Evolutionary conservation across 2,329 filamentous ascomycete genomes (phyloP), one percentile per base, ranked within the genome.

Genomic region (Elsinoe necatrix): DNA sequence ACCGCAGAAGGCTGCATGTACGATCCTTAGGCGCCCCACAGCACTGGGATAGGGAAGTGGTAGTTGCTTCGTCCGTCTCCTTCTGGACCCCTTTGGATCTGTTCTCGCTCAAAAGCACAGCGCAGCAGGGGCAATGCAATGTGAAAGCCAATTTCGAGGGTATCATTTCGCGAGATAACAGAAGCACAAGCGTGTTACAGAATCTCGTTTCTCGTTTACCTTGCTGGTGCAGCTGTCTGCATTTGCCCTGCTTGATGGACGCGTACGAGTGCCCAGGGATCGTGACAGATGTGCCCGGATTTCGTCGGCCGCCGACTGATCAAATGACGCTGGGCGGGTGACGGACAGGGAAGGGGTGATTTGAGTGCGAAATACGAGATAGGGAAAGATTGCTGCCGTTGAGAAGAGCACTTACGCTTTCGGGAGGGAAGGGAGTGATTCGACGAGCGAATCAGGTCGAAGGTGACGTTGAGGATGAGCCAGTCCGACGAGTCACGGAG

Each of bases 401-500:
- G 48, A 11, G 31, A n/a, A 21, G 20, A 23, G 48, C 25, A 14
- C 29, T 52, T 52, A 52, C 48, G 48, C 29, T 52, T 52, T 39
- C 31, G 34, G 48, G 48, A 39, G 20, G 31, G 31, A 23, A 4
- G 34, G 48, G 31, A 39, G 45, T 8, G 16, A 1, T n/a, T n/a
- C 6, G n/a, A 20, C 48, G 48, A 52, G 48, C 48, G 48, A 52
- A 52, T 52, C 48, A 52, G 31, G 48, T 12, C 16, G 31, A 52
- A 7, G 16, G 48, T 52, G 48, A 52, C 48, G 48, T 52, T 52
- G 48, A 52, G 31, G 20, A 39, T 29, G 6, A 21, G 8, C 20
- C 12, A 25, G 29, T 52, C 45, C 14, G 48, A 25, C n/a, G 18
- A 7, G 9, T n/a, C 14, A 11, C 18, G 21, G 14, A 23, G 41